Percentiles rank a stretch among this genome's conserved stretches.
Conservation (phyloP, 352 stramenopile species). For the Elongisporangium prolatum region DNA sequence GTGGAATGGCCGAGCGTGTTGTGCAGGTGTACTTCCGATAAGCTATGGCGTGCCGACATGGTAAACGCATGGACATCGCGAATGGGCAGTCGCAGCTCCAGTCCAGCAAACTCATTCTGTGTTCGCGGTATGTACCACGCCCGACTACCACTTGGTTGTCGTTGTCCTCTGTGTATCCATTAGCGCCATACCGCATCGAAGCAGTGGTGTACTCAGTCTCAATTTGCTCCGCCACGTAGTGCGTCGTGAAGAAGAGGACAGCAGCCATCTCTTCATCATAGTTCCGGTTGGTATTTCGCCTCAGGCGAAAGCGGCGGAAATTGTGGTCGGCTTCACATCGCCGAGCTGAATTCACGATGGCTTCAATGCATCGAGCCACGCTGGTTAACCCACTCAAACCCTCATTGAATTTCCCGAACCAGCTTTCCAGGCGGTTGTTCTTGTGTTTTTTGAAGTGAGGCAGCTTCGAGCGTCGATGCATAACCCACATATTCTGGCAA, state of each 20-base stretch:
- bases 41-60: conserved; percentile 16
- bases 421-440: conserved; percentile 12
- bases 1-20: neutral
- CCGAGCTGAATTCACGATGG: conserved; percentile 4
- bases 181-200: conserved; percentile 5
- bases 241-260: conserved; percentile 12
- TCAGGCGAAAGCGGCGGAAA: neutral
- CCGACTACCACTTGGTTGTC: neutral
- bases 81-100: conserved; percentile 17
- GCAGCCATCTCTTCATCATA: conserved; percentile 18
- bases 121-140: neutral
- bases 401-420: conserved; percentile 10
- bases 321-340: conserved; percentile 6
- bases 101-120: neutral
- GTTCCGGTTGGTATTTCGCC: neutral
- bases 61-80: conserved; percentile 8
- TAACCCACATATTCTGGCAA: conserved; percentile 20
- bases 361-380: conserved; percentile 5
- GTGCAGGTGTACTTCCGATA: conserved; percentile 4
- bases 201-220: conserved; percentile 9
- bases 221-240: conserved; percentile 15
- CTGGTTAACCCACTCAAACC: neutral
- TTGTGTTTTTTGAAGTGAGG: conserved; percentile 17
- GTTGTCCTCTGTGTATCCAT: neutral
- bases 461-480: conserved; percentile 5